Percentiles rank a stretch among this genome's conserved stretches.
phyloP scores from a whole-genome alignment of 805 yeast species.

The Candida parachauliodes region DNA sequence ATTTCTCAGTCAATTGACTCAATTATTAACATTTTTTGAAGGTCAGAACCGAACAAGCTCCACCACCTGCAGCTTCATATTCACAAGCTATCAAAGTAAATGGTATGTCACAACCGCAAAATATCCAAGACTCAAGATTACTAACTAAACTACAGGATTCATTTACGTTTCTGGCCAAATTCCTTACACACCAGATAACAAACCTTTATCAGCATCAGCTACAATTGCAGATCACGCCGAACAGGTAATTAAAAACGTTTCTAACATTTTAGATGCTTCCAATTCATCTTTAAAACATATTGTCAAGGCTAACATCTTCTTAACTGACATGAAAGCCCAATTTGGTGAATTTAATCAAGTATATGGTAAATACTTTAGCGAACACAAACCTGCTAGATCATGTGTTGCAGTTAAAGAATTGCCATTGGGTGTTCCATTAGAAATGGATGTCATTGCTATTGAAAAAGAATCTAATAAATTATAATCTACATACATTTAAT shows the following conservation, averaged over 20 bases:
- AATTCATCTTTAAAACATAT: constrained; percentile 80
- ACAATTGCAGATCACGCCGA: constrained; percentile 74
- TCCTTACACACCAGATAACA: constrained; percentile 81
- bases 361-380: constrained; percentile 71
- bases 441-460: constrained; percentile 89
- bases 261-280: constrained; percentile 75
- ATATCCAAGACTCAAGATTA: too few species aligned
- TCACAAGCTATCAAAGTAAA: constrained; percentile 94
- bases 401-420: constrained; percentile 93
- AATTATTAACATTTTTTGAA: constrained; percentile 17
- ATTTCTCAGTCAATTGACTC: constrained; percentile 1
- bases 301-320: constrained; percentile 84
- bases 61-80: constrained; percentile 95
- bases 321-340: constrained; percentile 78
- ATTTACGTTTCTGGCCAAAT: constrained; percentile 94
- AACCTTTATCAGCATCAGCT: constrained; percentile 65
- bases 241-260: constrained; percentile 65
- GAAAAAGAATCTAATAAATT: constrained; percentile 40
- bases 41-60: constrained; percentile 75
- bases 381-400: constrained; percentile 92
- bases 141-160: constrained; percentile 45
- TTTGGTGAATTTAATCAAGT: constrained; percentile 84
- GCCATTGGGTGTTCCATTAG: constrained; percentile 84
- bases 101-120: constrained; percentile 28
- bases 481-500: constrained; percentile 6